A percentile compares a stretch with the other conserved stretches of the same genome.
Conservation (phyloP, 768 basidiomycete species). For the Rhodotorula kratochvilovae region DNA sequence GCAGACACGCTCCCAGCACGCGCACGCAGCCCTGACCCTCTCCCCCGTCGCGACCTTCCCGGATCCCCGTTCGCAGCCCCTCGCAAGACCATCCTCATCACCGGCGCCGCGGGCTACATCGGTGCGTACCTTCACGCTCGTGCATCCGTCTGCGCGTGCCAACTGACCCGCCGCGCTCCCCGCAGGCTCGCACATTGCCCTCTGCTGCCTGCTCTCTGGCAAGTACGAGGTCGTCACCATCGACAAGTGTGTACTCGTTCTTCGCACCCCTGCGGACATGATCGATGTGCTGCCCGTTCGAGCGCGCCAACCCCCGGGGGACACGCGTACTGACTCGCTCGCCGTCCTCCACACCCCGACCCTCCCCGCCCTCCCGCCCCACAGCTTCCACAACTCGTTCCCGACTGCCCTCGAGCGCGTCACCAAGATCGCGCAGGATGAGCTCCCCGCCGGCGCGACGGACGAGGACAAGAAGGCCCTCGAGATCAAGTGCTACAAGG, state of each 20-base stretch:
- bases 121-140: conserved; percentile 51
- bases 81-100: conserved; percentile 55
- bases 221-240: conserved; percentile 87
- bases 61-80: neutral
- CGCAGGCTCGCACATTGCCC: conserved; percentile 88
- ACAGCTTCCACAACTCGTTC: conserved; percentile 84
- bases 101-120: conserved; percentile 85
- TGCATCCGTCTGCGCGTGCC: neutral
- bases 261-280: neutral
- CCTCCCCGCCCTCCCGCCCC: neutral
- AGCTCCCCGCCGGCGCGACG: conserved; percentile 63
- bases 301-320: neutral
- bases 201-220: conserved; percentile 74
- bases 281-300: no score
- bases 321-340: neutral
- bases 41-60: neutral
- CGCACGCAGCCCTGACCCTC: no score
- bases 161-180: no score
- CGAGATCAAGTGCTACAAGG: conserved; percentile 63
- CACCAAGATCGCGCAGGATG: conserved; percentile 69
- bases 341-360: neutral
- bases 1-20: no score
- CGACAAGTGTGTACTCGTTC: conserved; percentile 52
- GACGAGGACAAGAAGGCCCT: conserved; percentile 67
- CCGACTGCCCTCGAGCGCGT: conserved; percentile 70